phyloP scores from a whole-genome alignment of 2,329 filamentous ascomycete species.

The Thelonectria olida region DNA sequence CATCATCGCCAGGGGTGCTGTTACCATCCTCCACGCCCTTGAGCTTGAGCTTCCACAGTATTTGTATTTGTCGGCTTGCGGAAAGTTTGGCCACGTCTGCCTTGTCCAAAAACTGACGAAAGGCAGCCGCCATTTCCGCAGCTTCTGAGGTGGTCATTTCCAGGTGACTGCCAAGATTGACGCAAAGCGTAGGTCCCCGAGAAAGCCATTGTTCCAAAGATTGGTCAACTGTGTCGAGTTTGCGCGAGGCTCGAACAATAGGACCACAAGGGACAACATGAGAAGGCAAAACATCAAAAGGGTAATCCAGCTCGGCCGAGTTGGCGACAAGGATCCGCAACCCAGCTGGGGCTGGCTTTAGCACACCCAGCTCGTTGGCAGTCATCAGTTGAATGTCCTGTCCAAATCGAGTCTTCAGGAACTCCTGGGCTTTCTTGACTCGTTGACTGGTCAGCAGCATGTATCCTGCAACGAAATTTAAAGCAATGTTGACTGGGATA shows the following conservation, averaged over 20 bases:
- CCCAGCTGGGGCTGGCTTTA: slow-evolving; percentile 1
- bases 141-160: not conserved
- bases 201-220: not conserved
- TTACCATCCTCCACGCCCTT: too few species aligned
- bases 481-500: slow-evolving; percentile 1
- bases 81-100: not conserved
- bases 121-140: slow-evolving; percentile 6
- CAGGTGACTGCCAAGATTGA: slow-evolving; percentile 4
- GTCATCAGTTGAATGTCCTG: not conserved
- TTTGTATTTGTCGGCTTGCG: not conserved
- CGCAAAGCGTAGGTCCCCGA: not conserved
- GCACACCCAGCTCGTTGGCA: not conserved
- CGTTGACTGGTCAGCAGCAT: slow-evolving; percentile 6
- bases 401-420: not conserved
- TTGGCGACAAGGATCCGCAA: slow-evolving; percentile 2
- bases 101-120: not conserved
- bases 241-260: not conserved
- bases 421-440: not conserved
- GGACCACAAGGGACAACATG: slow-evolving; percentile 1
- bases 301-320: slow-evolving; percentile 1
- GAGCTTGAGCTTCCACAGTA: slow-evolving; percentile 14
- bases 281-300: not conserved
- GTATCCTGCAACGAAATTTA: not conserved
- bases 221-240: not conserved
- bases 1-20: not conserved